Conservation (phyloP, 1,139 yeast species). For the Groenewaldozyma auringiensis region DNA sequence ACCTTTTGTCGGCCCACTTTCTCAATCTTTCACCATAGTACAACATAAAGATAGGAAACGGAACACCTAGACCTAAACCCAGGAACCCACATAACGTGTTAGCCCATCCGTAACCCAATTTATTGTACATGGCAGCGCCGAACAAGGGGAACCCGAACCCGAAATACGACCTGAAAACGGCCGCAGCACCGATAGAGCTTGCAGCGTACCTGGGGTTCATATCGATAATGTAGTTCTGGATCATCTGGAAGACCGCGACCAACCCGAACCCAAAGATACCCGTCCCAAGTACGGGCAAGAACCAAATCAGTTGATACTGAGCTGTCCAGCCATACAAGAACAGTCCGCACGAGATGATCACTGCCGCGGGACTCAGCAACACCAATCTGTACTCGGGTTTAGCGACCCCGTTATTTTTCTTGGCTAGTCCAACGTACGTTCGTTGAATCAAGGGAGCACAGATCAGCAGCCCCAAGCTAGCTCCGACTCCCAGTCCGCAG, state of each 20-base stretch:
- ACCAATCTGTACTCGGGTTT: constrained; percentile 53
- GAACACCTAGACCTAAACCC: constrained; percentile 50
- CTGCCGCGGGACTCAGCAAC: constrained; percentile 38
- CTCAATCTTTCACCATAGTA: constrained; percentile 50
- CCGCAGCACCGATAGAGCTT: constrained; percentile 50
- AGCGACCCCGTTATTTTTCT: constrained; percentile 42
- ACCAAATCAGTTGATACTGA: constrained; percentile 40
- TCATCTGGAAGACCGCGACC: constrained; percentile 50
- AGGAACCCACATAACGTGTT: constrained; percentile 52
- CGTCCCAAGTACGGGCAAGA: constrained; percentile 51
- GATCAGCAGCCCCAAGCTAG: constrained; percentile 37
- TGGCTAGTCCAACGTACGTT: constrained; percentile 33
- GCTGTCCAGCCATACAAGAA: constrained; percentile 64
- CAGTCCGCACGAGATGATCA: constrained; percentile 45
- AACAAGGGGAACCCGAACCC: constrained; percentile 44
- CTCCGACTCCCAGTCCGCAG: constrained; percentile 48
- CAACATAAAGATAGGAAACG: constrained; percentile 53
- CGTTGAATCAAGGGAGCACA: constrained; percentile 41
- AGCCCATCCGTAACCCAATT: constrained; percentile 57
- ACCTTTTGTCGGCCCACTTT: constrained; percentile 47
- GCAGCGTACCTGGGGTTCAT: constrained; percentile 62
- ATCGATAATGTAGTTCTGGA: constrained; percentile 55
- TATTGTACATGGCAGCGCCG: constrained; percentile 29
- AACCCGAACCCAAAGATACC: constrained; percentile 50
- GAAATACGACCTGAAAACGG: constrained; percentile 50